Conservation (phyloP, 2,329 filamentous ascomycete species). For the Verticillium longisporum region DNA sequence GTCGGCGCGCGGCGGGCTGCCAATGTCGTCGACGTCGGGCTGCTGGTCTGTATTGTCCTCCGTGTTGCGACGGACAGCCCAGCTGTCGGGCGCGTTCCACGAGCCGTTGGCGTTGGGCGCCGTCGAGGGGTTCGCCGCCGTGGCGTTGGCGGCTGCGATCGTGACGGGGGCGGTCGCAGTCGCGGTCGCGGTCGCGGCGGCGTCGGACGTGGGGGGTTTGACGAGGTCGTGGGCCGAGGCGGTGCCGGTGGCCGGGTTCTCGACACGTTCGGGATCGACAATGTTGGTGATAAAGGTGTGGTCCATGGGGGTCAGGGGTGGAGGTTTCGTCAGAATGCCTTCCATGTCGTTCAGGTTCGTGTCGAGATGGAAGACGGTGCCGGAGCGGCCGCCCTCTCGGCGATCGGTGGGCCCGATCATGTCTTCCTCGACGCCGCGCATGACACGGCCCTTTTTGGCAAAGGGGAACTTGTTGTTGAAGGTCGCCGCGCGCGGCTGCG, state of each 20-base stretch:
- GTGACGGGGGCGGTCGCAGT: no score
- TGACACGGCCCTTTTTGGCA: conserved; percentile 45
- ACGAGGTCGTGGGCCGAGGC: conserved; percentile 8
- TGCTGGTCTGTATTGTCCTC: conserved; percentile 54
- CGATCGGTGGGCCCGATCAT: conserved; percentile 54
- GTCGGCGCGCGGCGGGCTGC: conserved; percentile 60
- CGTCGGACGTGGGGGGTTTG: conserved; percentile 15
- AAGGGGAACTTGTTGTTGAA: conserved; percentile 61
- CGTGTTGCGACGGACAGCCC: conserved; percentile 74
- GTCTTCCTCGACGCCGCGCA: conserved; percentile 47
- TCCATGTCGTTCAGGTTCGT: conserved; percentile 88
- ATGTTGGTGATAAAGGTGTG: conserved; percentile 38
- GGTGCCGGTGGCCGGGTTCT: conserved; percentile 12
- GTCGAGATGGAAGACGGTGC: conserved; percentile 69
- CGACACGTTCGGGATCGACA: conserved; percentile 35
- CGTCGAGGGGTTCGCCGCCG: conserved; percentile 10
- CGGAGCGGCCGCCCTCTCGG: conserved; percentile 33
- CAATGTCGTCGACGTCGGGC: conserved; percentile 61
- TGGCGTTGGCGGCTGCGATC: conserved; percentile 10
- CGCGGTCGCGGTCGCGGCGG: background rate
- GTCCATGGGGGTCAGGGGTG: conserved; percentile 65
- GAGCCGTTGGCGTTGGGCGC: conserved; percentile 37
- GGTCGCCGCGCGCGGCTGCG: conserved; percentile 28
- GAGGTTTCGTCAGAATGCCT: conserved; percentile 71
- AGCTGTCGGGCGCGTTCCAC: conserved; percentile 95